Evolutionary conservation across 1,139 yeast genomes (phyloP), one percentile per base, ranked within the genome.

Genomic region (Blastobotrys malaysiensis): DNA sequence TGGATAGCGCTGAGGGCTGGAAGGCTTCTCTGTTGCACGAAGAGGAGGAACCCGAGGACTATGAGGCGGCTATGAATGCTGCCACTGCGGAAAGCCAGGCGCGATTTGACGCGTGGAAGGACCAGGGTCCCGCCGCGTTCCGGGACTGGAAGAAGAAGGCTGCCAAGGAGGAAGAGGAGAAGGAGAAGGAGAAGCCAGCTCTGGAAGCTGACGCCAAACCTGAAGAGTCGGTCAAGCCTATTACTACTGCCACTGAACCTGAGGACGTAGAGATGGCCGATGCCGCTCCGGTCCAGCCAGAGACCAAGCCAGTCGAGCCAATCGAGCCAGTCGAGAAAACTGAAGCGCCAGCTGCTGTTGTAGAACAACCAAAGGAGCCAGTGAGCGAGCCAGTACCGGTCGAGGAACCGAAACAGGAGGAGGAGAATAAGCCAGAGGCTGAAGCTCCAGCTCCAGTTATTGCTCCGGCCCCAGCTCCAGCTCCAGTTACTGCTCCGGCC

Each of bases 1-100:
- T 65, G 51, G 69, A 69, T 1, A 70, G 70, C 20, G 45, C 73
- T 4, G 66, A 72, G 2, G 56, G 74, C 53, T 61, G 79, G 77
- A 54, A 63, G 65, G 55, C 69, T 61, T 54, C 70, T 59, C 53
- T 67, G 48, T 60, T 57, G 7, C 66, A 65, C 20, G 61, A 55
- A 6, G 67, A 64, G 22, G 24, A 53, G 14, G 64, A 59, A 22
- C 39, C 39, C 3, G 39, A 31, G 16, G 39, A 31, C 16, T 31
- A 31, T 16, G 39, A 31, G 7, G 39, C 39, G 16, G 39, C 39
- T 2, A 11, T 31, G 14, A 31, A 7, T n/a, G 39, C 39, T 7
- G 39, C 39, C n/a, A 54, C 56, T 16, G 52, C 53, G 14, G 53
- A 61, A 9, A 63, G 67, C 14, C 65, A 65, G 14, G 70, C 68